Base-by-base conservation (phyloP, 1,139 yeast species). In the Sugiyamaella grinbergsii region DNA sequence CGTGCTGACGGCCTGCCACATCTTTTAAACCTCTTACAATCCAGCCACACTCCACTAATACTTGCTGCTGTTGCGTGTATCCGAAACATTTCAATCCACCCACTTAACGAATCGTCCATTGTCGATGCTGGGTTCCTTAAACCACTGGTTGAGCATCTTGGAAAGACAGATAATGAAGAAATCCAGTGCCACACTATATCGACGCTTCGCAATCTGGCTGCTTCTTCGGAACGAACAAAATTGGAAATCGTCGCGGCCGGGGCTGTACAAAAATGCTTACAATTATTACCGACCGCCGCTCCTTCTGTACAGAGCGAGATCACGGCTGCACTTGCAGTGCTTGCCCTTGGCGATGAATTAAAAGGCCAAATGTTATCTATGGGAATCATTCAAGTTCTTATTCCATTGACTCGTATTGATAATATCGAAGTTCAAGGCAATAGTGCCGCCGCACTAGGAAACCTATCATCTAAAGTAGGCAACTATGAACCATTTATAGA, bases 61-160 rank as follows among this genome's bases (percentile, higher is more conserved):
- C 76, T 93, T 53, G 98, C 98, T 2, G 94, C 98, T 10, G 98
- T 93, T 49, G 99, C 99, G 1, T 93, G 99, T 73, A 89, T 93
- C 60, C 82, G 98, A 73, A 93, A 93, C 69, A 89, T 94, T 54
- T 89, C 97, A 10, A 93, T 93, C 59, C 98, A 94, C 67, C 98
- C 98, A 43, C 78, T 88, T 69, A 93, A 93, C 68, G 98, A 94
- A 72, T 93, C 95, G 11, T 77, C 94, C 53, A 93, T 93, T 52
- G 93, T 93, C 55, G 97, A 93, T 61, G 96, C 97, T 5, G 98
- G 98, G 2, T 93, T 93, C 72, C 77, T 93, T 62, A 83, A 83
- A 62, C 98, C 98, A 7, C 77, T 93, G 60, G 96, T 94, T 22
- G 80, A 83, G 18, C 76, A 94, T 57, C 80, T 93, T 58, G 95